Evolutionary conservation across 345 rosid genomes (phyloP).

Genomic region (Lepidium sativum): DNA sequence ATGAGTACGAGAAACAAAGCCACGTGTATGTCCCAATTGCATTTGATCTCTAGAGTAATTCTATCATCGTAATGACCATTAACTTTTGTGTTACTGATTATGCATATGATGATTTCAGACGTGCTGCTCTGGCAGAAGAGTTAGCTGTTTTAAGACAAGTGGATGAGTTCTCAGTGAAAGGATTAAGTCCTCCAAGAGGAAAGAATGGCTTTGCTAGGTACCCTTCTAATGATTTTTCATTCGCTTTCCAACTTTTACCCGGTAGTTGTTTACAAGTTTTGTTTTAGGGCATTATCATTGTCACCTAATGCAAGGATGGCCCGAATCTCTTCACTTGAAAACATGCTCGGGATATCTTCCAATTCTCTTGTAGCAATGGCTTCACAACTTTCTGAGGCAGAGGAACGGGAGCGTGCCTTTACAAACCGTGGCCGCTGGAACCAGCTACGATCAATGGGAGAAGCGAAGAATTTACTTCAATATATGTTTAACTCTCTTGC

Average conservation of each 20-base stretch:
- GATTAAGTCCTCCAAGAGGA: constrained; percentile 86
- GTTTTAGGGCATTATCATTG: constrained; percentile 83
- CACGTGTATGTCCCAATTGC: constrained; percentile 64
- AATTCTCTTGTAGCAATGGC: constrained; percentile 97
- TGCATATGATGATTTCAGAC: constrained; percentile 34
- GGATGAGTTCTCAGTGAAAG: constrained; percentile 82
- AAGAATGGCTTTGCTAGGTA: constrained; percentile 93
- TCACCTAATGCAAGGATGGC: constrained; percentile 92
- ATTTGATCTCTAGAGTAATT: not conserved
- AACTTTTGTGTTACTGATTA: not conserved
- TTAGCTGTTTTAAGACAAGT: constrained; percentile 81
- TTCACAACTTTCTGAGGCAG: constrained; percentile 97
- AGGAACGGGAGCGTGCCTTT: constrained; percentile 87
- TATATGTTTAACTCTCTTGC: constrained; percentile 85
- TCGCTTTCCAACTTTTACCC: not conserved
- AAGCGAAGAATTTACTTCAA: constrained; percentile 93
- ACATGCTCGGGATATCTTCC: constrained; percentile 86
- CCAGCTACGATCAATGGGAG: constrained; percentile 97
- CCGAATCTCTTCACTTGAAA: constrained; percentile 83
- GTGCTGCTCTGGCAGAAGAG: constrained; percentile 95
- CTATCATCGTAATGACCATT: too few relatives aligned
- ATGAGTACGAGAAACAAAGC: constrained; percentile 94
- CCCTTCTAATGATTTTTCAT: not conserved
- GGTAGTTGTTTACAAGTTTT: not conserved
- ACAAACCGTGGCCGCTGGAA: constrained; percentile 95